Evolutionary conservation across 2,329 filamentous ascomycete species (phyloP), one percentile per base, ranked within the genome.

Genomic region (Balansia obtecta): DNA sequence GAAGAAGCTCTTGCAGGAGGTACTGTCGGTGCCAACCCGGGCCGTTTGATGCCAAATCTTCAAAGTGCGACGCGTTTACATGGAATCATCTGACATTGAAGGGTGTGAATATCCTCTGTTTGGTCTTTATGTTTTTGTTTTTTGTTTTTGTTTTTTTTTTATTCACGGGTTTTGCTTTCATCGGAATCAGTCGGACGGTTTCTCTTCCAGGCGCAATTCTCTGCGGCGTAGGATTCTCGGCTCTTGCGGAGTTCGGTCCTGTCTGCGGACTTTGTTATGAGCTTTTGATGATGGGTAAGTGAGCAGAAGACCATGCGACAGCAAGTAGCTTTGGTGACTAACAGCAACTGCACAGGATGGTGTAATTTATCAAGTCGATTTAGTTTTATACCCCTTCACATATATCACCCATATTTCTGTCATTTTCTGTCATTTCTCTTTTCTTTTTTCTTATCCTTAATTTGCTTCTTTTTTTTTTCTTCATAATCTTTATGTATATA

Each of bases 1-100:
- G 72, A 67, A 68, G n/a, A 69, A 68, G 42, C 68, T 79, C 22
- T 61, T 76, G 52, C 65, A 61, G 52, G 71, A 76, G 54, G 53
- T 78, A 42, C 63, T 67, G 50, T 52, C 54, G 2, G 66, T 65
- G 40, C 59, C 51, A 4, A 46, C 22, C 39, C 42, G 27, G 49
- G 45, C 30, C 27, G 46, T 52, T 11, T 51, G 45, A 51, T 34
- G 15, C 39, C n/a, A 40, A n/a, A n/a, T n/a, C 20, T 22, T 33
- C 40, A 13, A 9, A 9, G 18, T 44, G 27, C 16, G 16, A 20
- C 12, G 40, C 22, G 40, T 42, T 13, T 18, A 41, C 12, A 9
- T 11, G 11, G 18, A 8, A 22, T 7, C 6, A 10, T 9, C 20
- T 20, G 18, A 20, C 40, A 42, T 22, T 42, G 5, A 11, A 13